Base-by-base conservation (phyloP, 2,329 filamentous ascomycete genomes). In the Aureobasidium melanogenum region DNA sequence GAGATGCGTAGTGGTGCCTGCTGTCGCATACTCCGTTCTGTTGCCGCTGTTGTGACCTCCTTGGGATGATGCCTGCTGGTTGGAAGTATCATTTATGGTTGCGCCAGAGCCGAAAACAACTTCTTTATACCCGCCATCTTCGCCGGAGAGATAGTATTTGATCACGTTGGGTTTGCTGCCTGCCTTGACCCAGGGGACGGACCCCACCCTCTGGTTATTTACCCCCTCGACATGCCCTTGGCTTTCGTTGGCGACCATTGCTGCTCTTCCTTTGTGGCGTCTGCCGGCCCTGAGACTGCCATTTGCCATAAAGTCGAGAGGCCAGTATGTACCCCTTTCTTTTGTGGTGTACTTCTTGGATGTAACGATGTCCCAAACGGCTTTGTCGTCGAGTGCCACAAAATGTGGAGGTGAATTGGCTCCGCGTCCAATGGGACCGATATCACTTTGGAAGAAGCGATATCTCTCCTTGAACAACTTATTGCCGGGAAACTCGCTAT, bases 351-450 rank as follows among this genome's bases (percentile, higher is more conserved):
- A 71, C 19, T 64, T 63, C 26, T 71, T 66, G 26, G 72, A 73
- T 6, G 57, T 48, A 19, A 67, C 65, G 8, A 77, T 69, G 3
- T 70, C 68, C 57, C 71, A 71, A 24, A 69, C 72, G 3, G 74
- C 71, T 17, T 64, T 63, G 52, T 78, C 75, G 62, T 78, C 75
- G 1, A 77, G 71, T 39, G 73, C 71, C n/a, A 74, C 71, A 48
- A 72, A 72, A 19, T 66, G 69, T 1, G 75, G 75, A 8, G 73
- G 73, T 59, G 71, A 67, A 15, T 67, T 67, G 8, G 60, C 64
- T 12, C 67, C 66, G 9, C 66, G 67, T 28, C 63, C 63, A 36
- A 75, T 67, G 2, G 65, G 62, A 12, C 68, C 66, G 3, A 72
- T 64, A 28, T 72, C 67, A 5, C 66, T 69, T 58, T 69, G 70